Evolutionary conservation across 768 basidiomycete species (phyloP).

Genomic region (Lactifluus piperatus): DNA sequence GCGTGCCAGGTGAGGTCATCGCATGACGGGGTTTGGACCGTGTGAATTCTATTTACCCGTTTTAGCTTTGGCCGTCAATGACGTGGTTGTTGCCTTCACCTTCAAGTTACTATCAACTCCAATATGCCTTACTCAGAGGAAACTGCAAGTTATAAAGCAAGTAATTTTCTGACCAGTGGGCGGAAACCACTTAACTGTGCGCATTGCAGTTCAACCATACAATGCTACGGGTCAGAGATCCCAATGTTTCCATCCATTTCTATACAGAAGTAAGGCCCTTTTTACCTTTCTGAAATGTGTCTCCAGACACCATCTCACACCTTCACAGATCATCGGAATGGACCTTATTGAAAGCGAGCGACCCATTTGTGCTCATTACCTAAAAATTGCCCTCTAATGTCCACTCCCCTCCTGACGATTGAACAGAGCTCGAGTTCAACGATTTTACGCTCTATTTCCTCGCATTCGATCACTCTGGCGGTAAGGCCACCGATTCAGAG

Average conservation of each 20-base stretch:
- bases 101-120: neutral
- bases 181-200: neutral
- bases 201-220: constrained; percentile 69
- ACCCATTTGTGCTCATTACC: neutral
- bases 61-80: neutral
- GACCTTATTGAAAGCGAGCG: constrained; percentile 25
- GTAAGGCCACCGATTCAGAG: constrained; percentile 42
- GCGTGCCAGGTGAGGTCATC: too few relatives aligned
- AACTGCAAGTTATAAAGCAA: constrained; percentile 16
- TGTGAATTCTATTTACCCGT: too few relatives aligned
- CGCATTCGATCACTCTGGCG: constrained; percentile 58
- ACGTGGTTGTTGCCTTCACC: neutral
- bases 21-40: too few relatives aligned
- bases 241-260: constrained; percentile 70
- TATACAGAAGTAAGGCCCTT: constrained; percentile 55
- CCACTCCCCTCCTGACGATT: neutral
- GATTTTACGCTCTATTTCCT: constrained; percentile 83
- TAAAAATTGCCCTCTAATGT: neutral
- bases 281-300: neutral
- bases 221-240: constrained; percentile 85
- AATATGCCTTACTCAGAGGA: constrained; percentile 20
- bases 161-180: neutral
- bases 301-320: neutral
- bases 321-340: constrained; percentile 27
- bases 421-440: constrained; percentile 42